Conservation (phyloP, 768 basidiomycete genomes). For the Gloeostereum incarnatum region DNA sequence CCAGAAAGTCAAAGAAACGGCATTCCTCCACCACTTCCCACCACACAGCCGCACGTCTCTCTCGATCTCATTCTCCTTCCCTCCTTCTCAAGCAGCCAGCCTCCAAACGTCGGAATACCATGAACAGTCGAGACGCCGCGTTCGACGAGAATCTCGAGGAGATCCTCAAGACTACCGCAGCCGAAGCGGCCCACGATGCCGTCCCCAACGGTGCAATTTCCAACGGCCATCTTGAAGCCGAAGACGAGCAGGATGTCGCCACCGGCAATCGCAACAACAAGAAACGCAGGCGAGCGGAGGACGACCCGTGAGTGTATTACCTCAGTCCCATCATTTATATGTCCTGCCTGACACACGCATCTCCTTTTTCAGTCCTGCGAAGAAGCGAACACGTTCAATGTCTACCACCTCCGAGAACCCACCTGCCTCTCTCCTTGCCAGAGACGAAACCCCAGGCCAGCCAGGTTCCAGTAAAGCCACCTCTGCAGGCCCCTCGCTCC, state of each 20-base stretch:
- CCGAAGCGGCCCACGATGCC: slow-evolving; percentile 51
- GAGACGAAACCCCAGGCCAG: slow-evolving; percentile 31
- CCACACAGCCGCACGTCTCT: slow-evolving; percentile 46
- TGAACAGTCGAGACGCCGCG: slow-evolving; percentile 94
- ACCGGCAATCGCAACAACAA: slow-evolving; percentile 41
- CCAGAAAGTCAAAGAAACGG: slow-evolving; percentile 30
- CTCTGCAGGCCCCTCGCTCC: neutral
- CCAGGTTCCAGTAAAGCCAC: slow-evolving; percentile 18
- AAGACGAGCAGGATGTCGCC: slow-evolving; percentile 36
- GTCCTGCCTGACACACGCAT: slow-evolving; percentile 6
- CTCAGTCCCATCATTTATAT: neutral
- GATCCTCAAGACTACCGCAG: slow-evolving; percentile 64
- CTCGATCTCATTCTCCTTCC: slow-evolving; percentile 68
- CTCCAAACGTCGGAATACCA: slow-evolving; percentile 89
- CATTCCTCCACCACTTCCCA: slow-evolving; percentile 59
- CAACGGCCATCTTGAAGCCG: slow-evolving; percentile 32
- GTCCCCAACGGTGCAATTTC: slow-evolving; percentile 25
- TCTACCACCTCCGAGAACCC: slow-evolving; percentile 60
- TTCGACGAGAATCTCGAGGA: slow-evolving; percentile 86
- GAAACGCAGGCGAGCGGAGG: slow-evolving; percentile 72
- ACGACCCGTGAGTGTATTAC: slow-evolving; percentile 48
- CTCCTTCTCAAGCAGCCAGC: slow-evolving; percentile 47
- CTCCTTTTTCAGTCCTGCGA: slow-evolving; percentile 28
- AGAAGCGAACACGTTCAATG: slow-evolving; percentile 71
- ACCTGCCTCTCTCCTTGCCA: slow-evolving; percentile 25